Conservation (phyloP, 1,139 yeast species). For the Pneumocystis sp. region DNA sequence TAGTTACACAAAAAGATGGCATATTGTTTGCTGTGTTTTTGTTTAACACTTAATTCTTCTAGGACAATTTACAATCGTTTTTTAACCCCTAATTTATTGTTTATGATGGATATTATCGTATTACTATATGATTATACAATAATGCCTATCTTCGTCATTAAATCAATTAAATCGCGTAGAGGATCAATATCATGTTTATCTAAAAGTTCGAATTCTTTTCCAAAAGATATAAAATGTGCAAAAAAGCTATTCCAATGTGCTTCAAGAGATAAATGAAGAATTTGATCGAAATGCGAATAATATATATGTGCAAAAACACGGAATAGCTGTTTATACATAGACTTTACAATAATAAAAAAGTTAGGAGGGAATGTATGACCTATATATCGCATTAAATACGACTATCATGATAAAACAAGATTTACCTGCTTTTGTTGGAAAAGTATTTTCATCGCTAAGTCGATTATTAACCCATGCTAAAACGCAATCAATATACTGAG, state of each 20-base stretch:
- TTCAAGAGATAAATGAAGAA: slow-evolving; percentile 76
- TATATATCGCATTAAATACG: slow-evolving; percentile 26
- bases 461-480: slow-evolving; percentile 80
- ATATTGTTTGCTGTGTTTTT: neutral
- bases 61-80: neutral
- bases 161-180: slow-evolving; percentile 56
- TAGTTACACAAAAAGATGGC: neutral
- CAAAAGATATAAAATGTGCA: slow-evolving; percentile 84
- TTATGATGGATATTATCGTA: neutral
- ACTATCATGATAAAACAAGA: neutral
- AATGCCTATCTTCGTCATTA: slow-evolving; percentile 74
- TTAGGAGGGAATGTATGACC: slow-evolving; percentile 64
- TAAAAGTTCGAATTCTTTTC: slow-evolving; percentile 66
- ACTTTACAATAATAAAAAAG: slow-evolving; percentile 66
- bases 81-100: neutral
- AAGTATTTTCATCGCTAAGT: slow-evolving; percentile 72
- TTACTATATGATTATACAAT: slow-evolving; percentile 24
- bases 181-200: slow-evolving; percentile 74
- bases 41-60: neutral
- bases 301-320: slow-evolving; percentile 93
- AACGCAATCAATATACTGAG: slow-evolving; percentile 82
- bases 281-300: slow-evolving; percentile 83
- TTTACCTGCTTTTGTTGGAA: slow-evolving; percentile 73
- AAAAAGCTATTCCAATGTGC: slow-evolving; percentile 98
- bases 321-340: slow-evolving; percentile 82